Base-by-base conservation (phyloP, 1,139 yeast species). In the Yueomyces sp. region DNA sequence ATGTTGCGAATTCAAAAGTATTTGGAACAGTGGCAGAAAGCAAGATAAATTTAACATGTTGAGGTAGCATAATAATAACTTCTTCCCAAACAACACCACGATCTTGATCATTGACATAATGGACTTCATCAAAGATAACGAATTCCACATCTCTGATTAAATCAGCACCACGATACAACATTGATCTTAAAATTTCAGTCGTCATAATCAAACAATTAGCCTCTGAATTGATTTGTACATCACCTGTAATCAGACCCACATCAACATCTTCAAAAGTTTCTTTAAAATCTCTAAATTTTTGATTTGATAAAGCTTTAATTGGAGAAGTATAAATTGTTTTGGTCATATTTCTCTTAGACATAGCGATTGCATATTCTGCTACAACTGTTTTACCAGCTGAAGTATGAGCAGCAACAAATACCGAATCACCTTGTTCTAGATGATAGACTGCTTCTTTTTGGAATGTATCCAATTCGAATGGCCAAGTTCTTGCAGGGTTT, bases 31-130 rank as follows among this genome's bases (percentile, higher is more conserved):
- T 91, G 2, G 98, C 98, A 3, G 96, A 87, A 38, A 89, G 66
- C 43, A 89, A 68, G 47, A 89, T 86, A 56, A 83, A 83, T 53
- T 85, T 87, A 42, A 91, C 95, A 62, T 89, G 95, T 50, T 89
- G 96, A 1, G 99, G 99, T 39, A 91, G 69, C 86, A 91, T 79
- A 51, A 91, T 91, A 48, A 91, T 91, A 6, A 93, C 95, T 62
- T 91, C 99, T 65, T 91, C 99, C 99, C 99, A 91, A 4, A 91
- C 99, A 33, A 91, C 98, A 58, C 99, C 99, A 62, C 99, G 76
- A 56, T 87, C 96, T 46, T 85, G 83, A 66, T 91, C 99, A 57
- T 91, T 87, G 56, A 91, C 95, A 59, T 91, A 91, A 64, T 91
- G 99, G 3, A 91, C 97, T 63, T 91, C 99, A 65, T 91, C 99